phyloP scores from a whole-genome alignment of 768 basidiomycete species.

The Rhodotorula sphaerocarpa region DNA sequence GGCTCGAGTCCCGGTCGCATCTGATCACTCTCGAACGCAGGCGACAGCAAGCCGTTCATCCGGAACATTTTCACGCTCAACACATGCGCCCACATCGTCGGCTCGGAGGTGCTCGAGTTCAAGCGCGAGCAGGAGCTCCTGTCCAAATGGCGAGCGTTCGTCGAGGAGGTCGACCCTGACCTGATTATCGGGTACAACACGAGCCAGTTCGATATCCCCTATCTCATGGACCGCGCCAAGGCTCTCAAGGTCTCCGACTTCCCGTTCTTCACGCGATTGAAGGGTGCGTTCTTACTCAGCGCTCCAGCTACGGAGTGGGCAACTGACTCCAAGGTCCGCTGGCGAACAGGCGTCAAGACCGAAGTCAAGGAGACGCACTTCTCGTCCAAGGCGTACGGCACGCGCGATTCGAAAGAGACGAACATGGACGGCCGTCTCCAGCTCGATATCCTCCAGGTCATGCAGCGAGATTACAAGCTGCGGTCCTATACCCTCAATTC shows the following conservation, averaged over 20 bases:
- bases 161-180: slow-evolving; percentile 85
- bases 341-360: slow-evolving; percentile 66
- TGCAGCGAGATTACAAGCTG: slow-evolving; percentile 97
- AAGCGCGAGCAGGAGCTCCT: slow-evolving; percentile 67
- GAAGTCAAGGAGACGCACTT: slow-evolving; percentile 90
- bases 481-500: slow-evolving; percentile 96
- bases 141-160: slow-evolving; percentile 76
- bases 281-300: slow-evolving; percentile 47
- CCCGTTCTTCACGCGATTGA: slow-evolving; percentile 65
- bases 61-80: slow-evolving; percentile 95
- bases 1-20: slow-evolving; percentile 8
- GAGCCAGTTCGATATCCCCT: slow-evolving; percentile 88
- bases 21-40: slow-evolving; percentile 45
- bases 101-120: slow-evolving; percentile 87
- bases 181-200: slow-evolving; percentile 96
- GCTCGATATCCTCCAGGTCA: slow-evolving; percentile 89
- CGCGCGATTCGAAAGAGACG: slow-evolving; percentile 92
- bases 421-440: slow-evolving; percentile 83
- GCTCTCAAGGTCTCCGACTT: slow-evolving; percentile 65
- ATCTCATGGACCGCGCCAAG: slow-evolving; percentile 84
- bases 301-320: neutral
- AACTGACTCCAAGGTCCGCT: no score
- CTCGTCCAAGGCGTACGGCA: slow-evolving; percentile 94
- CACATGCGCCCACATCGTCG: slow-evolving; percentile 87
- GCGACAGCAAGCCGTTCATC: slow-evolving; percentile 85